Conservation (phyloP, 1,139 yeast species). For the Yarrowia galli region DNA sequence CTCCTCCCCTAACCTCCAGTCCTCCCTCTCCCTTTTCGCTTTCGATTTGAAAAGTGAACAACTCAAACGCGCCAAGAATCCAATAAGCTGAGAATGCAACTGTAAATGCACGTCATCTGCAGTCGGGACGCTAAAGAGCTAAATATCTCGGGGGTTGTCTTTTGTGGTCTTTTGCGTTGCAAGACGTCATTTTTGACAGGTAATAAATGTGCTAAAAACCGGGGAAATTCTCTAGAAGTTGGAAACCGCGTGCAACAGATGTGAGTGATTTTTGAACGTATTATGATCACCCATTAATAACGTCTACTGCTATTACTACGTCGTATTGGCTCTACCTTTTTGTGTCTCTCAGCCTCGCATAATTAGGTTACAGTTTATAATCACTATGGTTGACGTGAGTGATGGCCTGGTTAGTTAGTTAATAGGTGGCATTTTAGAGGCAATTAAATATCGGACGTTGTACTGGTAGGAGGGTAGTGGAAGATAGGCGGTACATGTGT, state of each 20-base stretch:
- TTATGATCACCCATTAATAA: too few species aligned
- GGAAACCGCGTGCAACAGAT: too few species aligned
- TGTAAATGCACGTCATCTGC: slow-evolving; percentile 34
- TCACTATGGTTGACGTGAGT: slow-evolving; percentile 10
- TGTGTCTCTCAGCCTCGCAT: slow-evolving; percentile 32
- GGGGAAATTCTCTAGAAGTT: too few species aligned
- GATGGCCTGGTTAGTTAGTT: slow-evolving; percentile 15
- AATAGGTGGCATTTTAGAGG: not conserved
- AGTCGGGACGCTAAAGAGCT: slow-evolving; percentile 17
- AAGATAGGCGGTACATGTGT: not conserved
- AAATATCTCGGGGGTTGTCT: not conserved
- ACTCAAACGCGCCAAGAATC: slow-evolving; percentile 33
- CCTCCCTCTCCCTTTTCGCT: not conserved
- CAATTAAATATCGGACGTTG: not conserved
- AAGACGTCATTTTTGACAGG: slow-evolving; percentile 16
- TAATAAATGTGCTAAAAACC: not conserved
- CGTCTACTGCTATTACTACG: too few species aligned
- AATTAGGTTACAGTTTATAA: not conserved
- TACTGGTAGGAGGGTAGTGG: not conserved
- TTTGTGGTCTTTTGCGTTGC: slow-evolving; percentile 8
- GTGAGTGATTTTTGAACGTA: too few species aligned
- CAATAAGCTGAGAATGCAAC: slow-evolving; percentile 36
- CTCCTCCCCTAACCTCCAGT: slow-evolving; percentile 5
- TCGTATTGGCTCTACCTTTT: slow-evolving; percentile 9
- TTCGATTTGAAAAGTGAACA: slow-evolving; percentile 16